Percentiles rank a stretch among this genome's conserved stretches.
These are phyloP conservation scores for Solanum lignicaule DNA, from an alignment of 257 asterid species.

Conservation along the genomic window DNA sequence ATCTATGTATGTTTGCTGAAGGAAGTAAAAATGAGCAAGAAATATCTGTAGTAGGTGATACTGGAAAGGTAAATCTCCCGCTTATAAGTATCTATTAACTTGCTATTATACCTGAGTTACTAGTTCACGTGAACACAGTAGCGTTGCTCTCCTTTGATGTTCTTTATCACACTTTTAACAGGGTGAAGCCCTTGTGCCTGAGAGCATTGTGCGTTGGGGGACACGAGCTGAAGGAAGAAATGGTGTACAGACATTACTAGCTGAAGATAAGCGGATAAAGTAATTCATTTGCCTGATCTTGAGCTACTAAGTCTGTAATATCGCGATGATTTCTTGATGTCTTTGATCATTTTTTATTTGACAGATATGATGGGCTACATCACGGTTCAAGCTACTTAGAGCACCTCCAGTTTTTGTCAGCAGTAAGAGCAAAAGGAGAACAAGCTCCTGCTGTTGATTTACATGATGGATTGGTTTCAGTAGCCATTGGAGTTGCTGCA, in stretches of 20 bases:
- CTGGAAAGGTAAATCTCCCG: conserved; percentile 54
- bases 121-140: not conserved
- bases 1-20: conserved; percentile 95
- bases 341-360: not conserved
- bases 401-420: conserved; percentile 63
- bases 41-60: conserved; percentile 79
- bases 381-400: conserved; percentile 96
- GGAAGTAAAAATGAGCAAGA: conserved; percentile 97
- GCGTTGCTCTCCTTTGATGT: not conserved
- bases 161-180: conserved; percentile 4
- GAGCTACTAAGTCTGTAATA: not conserved
- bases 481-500: conserved; percentile 94
- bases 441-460: conserved; percentile 62
- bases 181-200: conserved; percentile 98
- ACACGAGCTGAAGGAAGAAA: conserved; percentile 55
- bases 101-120: not conserved
- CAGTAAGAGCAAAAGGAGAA: conserved; percentile 47
- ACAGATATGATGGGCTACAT: conserved; percentile 80
- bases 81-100: not conserved
- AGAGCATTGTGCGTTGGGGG: conserved; percentile 73
- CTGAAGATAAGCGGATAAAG: conserved; percentile 68
- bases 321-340: not conserved
- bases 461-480: conserved; percentile 79
- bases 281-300: conserved; percentile 15
- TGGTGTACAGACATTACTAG: conserved; percentile 47